Percentiles rank a stretch among this genome's conserved stretches.
Evolutionary conservation across 306 rosid genomes (phyloP).

Genomic region (Cicer pinnatifidum): DNA sequence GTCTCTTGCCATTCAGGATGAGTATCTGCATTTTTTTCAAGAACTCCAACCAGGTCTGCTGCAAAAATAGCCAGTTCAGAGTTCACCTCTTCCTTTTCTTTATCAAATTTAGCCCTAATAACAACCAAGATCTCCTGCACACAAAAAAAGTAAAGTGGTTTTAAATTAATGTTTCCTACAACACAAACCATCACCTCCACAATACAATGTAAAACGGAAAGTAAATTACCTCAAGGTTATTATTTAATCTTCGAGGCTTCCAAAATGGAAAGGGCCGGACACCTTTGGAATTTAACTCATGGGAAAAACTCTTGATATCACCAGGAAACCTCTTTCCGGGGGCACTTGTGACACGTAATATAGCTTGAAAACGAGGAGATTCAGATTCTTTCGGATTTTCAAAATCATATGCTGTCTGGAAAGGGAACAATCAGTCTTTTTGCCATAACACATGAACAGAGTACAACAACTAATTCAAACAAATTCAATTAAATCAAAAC

Average conservation of each 20-base stretch:
- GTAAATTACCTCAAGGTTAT: constrained; percentile 79
- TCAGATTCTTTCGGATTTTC: constrained; percentile 99
- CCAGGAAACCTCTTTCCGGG: constrained; percentile 89
- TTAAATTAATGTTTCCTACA: constrained; percentile 41
- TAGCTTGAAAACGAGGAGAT: constrained; percentile 99
- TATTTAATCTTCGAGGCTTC: constrained; percentile 95
- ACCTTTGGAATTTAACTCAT: constrained; percentile 93
- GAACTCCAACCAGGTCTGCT: constrained; percentile 90
- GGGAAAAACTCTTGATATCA: constrained; percentile 95
- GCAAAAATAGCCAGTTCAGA: constrained; percentile 91
- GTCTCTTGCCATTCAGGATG: constrained; percentile 98
- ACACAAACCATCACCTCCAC: constrained; percentile 34
- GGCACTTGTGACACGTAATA: constrained; percentile 91
- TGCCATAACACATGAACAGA: constrained; percentile 37
- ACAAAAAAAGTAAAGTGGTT: constrained; percentile 40
- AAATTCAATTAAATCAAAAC: constrained; percentile 20
- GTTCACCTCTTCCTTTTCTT: constrained; percentile 93
- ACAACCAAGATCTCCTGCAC: constrained; percentile 87
- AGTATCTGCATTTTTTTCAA: constrained; percentile 86
- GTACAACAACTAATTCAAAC: constrained; percentile 21
- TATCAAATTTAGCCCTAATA: constrained; percentile 85
- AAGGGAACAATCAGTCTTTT: constrained; percentile 44
- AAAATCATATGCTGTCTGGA: constrained; percentile 76
- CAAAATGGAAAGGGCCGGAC: constrained; percentile 92
- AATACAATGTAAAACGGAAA: constrained; percentile 37